Conservation (phyloP, 2,329 filamentous ascomycete species). For the Sclerotinia subarctica region DNA sequence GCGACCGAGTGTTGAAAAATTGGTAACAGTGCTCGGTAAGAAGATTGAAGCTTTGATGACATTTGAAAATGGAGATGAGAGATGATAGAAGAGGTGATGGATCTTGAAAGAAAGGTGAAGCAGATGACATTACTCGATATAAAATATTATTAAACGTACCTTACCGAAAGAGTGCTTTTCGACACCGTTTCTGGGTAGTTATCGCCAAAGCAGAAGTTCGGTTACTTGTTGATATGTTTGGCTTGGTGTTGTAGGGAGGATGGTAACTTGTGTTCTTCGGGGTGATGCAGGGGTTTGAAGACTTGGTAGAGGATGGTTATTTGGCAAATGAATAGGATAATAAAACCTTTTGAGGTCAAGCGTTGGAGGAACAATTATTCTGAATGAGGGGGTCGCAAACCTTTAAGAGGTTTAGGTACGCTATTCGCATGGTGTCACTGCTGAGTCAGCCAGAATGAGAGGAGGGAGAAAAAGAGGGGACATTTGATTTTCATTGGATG, state of each 20-base stretch:
- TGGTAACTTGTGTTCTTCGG: neutral
- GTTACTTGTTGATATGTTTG: neutral
- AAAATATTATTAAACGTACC: neutral
- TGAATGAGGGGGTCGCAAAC: slow-evolving; percentile 10
- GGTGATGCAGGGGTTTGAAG: neutral
- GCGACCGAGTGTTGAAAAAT: slow-evolving; percentile 8
- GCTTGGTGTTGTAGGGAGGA: neutral
- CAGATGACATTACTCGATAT: no score
- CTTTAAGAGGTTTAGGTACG: slow-evolving; percentile 3
- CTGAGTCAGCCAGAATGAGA: neutral
- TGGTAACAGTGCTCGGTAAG: neutral
- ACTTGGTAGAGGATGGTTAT: neutral
- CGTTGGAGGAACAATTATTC: slow-evolving; percentile 1
- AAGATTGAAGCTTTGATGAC: neutral
- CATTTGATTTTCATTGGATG: neutral
- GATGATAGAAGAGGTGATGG: neutral
- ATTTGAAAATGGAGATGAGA: neutral
- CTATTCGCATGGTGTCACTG: slow-evolving; percentile 6
- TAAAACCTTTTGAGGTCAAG: slow-evolving; percentile 15
- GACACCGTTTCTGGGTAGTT: neutral
- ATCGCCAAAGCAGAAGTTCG: neutral
- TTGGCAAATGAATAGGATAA: neutral
- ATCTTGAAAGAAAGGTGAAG: neutral
- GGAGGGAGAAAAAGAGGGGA: neutral
- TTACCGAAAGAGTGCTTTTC: slow-evolving; percentile 11